Base-by-base conservation (phyloP, 306 rosid genomes). In the Quillaja saponaria region DNA sequence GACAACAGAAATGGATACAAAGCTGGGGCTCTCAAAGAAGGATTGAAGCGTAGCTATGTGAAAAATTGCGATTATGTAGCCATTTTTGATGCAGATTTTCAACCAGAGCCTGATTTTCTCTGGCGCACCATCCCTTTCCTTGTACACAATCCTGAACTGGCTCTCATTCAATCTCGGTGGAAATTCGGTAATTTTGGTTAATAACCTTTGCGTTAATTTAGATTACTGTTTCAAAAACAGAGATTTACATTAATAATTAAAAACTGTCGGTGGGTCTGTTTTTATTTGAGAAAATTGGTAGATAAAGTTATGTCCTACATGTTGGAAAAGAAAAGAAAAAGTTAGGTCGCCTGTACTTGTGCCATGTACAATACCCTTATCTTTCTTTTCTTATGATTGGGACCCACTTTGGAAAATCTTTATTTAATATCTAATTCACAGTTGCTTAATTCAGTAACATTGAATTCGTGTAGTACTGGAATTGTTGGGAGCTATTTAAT, bases 81-180 rank as follows among this genome's bases (percentile, higher is more conserved):
- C 20, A 85, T 91, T 20, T 87, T 91, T 61, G 97, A 91, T 38
- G 97, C 97, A 0, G 97, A 91, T 75, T 91, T 91, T 52, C 97
- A 87, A 54, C 97, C 97, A 0, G 85, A 91, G 40, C 71, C 96
- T 3, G 87, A 87, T 69, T 91, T 80, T 35, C 78, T 91, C 0
- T 79, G 85, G 71, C 91, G 89, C 20, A 81, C 95, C 55, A 48
- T 91, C 21, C 97, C 97, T 31, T 91, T 81, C 64, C 85, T 87
- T 5, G 66, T 64, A 25, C 82, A 87, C 74, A 91, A 85, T 76
- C 79, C 89, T 12, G 61, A 81, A 38, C 66, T 90, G 1, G 94
- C 78, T 16, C 85, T 90, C 4, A 81, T 85, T 66, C 97, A 91
- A 58, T 76, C 96, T 10, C 95, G 97, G 10, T 91, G 97, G 96